Evolutionary conservation across 1,284 basidiomycete species (phyloP), one percentile per base, ranked within the genome.

Genomic region (Ustilago trichophora): DNA sequence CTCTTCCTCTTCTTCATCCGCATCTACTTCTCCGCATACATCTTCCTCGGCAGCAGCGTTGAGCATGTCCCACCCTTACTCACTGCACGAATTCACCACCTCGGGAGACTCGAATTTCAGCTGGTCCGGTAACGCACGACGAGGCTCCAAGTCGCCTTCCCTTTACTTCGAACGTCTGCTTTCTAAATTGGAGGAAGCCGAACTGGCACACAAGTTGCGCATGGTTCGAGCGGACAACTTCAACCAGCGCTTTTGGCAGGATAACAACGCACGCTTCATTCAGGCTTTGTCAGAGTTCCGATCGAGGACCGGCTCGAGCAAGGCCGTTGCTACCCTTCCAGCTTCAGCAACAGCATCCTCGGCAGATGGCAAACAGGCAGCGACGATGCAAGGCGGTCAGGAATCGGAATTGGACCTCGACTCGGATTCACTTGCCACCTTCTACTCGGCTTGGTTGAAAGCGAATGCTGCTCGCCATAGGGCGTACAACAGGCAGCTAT

Each of bases 171-270:
- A 71, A 34, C 62, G 59, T 3, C 52, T 76, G 7, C 43, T 63
- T 5, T 43, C 43, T 7, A 59, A 65, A 10, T 69, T 79, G 18
- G 75, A 80, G 38, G 67, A 66, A 31, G 76, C 74, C 18, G 72
- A 76, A 25, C 60, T 80, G 8, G 63, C 73, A 1, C 73, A 75
- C 26, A 66, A 72, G 24, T 55, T 79, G 12, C 62, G 67, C 29
- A 68, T 69, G 50, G 54, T 63, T 4, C 46, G 72, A n/a, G 69
- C 72, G 3, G 73, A 78, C 41, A 69, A 65, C 40, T 75, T 76
- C 54, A 77, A 78, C 52, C 77, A 80, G 54, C 75, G 78, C 32
- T 80, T 80, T 36, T 80, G 78, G 78, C 50, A 70, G 21, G 78
- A 80, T 45, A 80, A 80, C 54, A 80, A 80, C 35, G 56, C 55